Evolutionary conservation across 768 basidiomycete species (phyloP).

Genomic region (Xanthoconium stramineum): DNA sequence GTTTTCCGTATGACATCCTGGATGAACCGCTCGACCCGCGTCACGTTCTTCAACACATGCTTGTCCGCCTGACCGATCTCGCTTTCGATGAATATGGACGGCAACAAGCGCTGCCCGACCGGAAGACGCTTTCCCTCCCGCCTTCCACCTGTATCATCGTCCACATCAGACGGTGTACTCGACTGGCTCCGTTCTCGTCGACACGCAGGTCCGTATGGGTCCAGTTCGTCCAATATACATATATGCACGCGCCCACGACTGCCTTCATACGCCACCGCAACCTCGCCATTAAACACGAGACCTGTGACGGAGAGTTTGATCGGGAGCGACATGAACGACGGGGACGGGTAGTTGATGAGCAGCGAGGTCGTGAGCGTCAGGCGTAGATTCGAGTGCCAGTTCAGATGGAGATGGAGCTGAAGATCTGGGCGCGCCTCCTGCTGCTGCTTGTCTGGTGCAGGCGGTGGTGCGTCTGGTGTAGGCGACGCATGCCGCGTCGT

Average conservation of each 20-base stretch:
- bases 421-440: constrained; percentile 52
- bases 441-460: constrained; percentile 24
- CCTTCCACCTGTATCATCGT: constrained; percentile 50
- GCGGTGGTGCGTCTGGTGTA: neutral
- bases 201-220: constrained; percentile 76
- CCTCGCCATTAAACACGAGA: constrained; percentile 79
- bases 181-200: constrained; percentile 47
- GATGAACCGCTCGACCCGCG: constrained; percentile 91
- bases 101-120: constrained; percentile 79
- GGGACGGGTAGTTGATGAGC: constrained; percentile 95
- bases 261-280: constrained; percentile 91
- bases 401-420: constrained; percentile 83
- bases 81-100: constrained; percentile 88
- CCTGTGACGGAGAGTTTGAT: constrained; percentile 92
- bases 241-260: constrained; percentile 77
- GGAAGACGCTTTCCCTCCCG: constrained; percentile 66
- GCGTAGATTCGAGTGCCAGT: constrained; percentile 85
- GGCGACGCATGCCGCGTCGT: constrained; percentile 16
- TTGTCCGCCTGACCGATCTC: constrained; percentile 96
- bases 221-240: constrained; percentile 84
- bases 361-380: constrained; percentile 89
- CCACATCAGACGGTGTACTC: constrained; percentile 58
- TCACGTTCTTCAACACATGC: constrained; percentile 94
- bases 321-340: constrained; percentile 94
- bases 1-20: constrained; percentile 95